phyloP scores from a whole-genome alignment of 495 filamentous ascomycete species.

The Podospora didyma region DNA sequence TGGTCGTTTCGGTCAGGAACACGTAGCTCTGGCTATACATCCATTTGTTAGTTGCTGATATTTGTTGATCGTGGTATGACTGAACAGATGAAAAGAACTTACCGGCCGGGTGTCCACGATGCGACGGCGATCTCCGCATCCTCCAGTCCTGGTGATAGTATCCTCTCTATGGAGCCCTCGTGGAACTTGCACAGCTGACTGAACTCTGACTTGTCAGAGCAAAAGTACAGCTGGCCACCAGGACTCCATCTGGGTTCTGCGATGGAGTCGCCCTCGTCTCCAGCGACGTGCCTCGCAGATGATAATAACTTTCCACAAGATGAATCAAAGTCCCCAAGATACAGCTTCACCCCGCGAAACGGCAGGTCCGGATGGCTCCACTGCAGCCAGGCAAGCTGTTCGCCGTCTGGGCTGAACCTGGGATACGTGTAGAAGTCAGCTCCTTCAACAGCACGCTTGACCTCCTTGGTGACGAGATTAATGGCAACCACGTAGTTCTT shows the following conservation, averaged over 20 bases:
- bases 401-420: conserved; percentile 42
- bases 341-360: conserved; percentile 42
- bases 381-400: conserved; percentile 43
- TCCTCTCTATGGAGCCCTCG: conserved; percentile 5
- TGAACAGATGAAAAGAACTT: conserved; percentile 3
- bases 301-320: background rate
- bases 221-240: conserved; percentile 42
- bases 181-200: conserved; percentile 36
- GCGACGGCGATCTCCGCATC: conserved; percentile 38
- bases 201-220: conserved; percentile 36
- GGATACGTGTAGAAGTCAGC: conserved; percentile 49
- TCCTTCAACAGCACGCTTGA: conserved; percentile 25
- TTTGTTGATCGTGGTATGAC: too few species aligned
- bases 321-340: conserved; percentile 26
- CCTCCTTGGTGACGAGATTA: conserved; percentile 21
- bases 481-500: conserved; percentile 35
- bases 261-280: too few species aligned
- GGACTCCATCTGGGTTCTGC: conserved; percentile 20
- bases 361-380: conserved; percentile 51
- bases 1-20: conserved; percentile 31
- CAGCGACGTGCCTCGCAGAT: too few species aligned
- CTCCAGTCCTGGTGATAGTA: conserved; percentile 32
- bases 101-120: conserved; percentile 39
- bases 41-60: background rate
- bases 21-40: conserved; percentile 33